Conservation (phyloP, 345 rosid genomes). For the Diplotaxis tenuifolia region DNA sequence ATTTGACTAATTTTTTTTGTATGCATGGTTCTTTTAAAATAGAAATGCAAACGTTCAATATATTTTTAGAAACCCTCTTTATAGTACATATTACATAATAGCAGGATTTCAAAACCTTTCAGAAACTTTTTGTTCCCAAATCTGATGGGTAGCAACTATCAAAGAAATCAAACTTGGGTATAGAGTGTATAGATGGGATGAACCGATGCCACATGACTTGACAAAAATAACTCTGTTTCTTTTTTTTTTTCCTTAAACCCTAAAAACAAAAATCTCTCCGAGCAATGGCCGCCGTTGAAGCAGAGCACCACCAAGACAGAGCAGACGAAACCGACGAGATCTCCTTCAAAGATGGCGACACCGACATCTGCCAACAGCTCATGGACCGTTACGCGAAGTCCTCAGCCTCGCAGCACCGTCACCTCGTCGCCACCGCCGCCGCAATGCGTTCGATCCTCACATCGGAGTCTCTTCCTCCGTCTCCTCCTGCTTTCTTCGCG, state of each 20-base stretch:
- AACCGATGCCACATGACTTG: too few relatives aligned
- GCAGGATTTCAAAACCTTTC: too few relatives aligned
- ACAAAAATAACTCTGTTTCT: not conserved
- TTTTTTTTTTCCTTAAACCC: constrained; percentile 34
- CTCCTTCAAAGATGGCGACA: constrained; percentile 41
- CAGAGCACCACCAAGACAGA: constrained; percentile 26
- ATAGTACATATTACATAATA: too few relatives aligned
- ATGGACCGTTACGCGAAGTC: constrained; percentile 86
- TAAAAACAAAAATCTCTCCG: constrained; percentile 6
- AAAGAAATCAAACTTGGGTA: too few relatives aligned
- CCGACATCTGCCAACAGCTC: constrained; percentile 79
- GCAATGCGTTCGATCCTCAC: constrained; percentile 84
- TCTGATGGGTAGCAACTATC: too few relatives aligned
- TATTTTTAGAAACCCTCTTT: too few relatives aligned
- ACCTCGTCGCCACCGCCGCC: constrained; percentile 13
- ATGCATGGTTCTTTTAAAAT: too few relatives aligned
- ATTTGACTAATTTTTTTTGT: too few relatives aligned
- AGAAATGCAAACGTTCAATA: too few relatives aligned
- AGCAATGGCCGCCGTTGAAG: constrained; percentile 34
- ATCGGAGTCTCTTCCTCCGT: constrained; percentile 58
- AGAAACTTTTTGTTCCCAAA: too few relatives aligned
- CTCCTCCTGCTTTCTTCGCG: constrained; percentile 67
- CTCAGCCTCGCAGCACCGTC: constrained; percentile 75
- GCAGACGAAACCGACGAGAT: constrained; percentile 36
- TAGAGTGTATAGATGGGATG: too few relatives aligned